Percentiles rank a stretch among this genome's conserved stretches.
These are phyloP conservation scores for Salvia hispanica DNA, from an alignment of 257 asterid species.

Conservation along the genomic window DNA sequence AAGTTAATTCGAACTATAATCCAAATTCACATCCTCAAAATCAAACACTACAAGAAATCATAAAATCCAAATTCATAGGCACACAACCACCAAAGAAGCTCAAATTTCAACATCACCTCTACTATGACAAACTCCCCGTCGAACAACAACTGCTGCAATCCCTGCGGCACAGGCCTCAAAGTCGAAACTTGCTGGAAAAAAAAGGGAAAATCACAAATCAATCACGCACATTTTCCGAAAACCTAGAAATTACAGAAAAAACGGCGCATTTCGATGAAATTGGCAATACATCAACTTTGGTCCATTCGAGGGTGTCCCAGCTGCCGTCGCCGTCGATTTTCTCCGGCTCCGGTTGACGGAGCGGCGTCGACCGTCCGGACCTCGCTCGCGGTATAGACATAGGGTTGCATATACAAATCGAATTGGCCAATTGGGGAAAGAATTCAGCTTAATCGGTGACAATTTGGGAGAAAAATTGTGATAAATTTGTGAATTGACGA, in stretches of 20 bases:
- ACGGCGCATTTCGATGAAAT: not conserved
- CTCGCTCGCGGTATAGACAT: constrained; percentile 64
- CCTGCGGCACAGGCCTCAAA: constrained; percentile 66
- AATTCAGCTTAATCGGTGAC: not conserved
- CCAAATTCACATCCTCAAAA: constrained; percentile 1
- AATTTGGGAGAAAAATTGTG: not conserved
- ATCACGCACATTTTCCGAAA: constrained; percentile 1
- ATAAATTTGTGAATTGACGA: constrained; percentile 32
- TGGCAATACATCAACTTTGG: constrained; percentile 65
- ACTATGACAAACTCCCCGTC: constrained; percentile 70
- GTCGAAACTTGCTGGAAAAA: constrained; percentile 50
- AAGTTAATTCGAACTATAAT: not conserved
- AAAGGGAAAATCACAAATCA: not conserved
- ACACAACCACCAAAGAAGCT: constrained; percentile 14
- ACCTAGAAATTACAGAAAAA: constrained; percentile 4
- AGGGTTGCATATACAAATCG: constrained; percentile 29
- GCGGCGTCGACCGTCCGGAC: constrained; percentile 63
- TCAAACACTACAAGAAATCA: constrained; percentile 17
- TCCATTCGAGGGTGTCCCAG: constrained; percentile 97
- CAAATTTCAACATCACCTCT: constrained; percentile 51
- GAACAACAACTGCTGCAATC: constrained; percentile 60
- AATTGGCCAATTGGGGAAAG: constrained; percentile 15
- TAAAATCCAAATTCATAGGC: not conserved
- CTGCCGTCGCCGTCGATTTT: constrained; percentile 79
- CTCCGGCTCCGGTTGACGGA: constrained; percentile 66